phyloP scores from a whole-genome alignment of 257 asterid genomes.

The Lycium ferocissimum region DNA sequence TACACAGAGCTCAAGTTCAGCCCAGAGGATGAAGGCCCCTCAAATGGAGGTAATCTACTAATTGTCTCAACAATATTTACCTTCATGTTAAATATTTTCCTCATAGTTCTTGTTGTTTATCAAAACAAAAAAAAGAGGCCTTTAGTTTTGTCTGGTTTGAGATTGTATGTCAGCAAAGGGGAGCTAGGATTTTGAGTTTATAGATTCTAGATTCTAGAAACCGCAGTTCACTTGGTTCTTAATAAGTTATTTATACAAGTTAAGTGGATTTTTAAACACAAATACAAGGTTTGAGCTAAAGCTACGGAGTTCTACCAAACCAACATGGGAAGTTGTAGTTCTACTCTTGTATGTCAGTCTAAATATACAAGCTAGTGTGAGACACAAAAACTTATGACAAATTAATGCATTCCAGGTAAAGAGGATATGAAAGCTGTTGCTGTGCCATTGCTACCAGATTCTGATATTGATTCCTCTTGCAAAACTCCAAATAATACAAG shows the following conservation, averaged over 20 bases:
- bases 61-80: background rate
- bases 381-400: background rate
- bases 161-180: background rate
- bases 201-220: background rate
- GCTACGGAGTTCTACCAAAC: background rate
- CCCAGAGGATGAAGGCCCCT: slow-evolving; percentile 56
- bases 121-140: background rate
- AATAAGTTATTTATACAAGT: background rate
- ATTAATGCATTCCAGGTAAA: slow-evolving; percentile 46
- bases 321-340: background rate
- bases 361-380: background rate
- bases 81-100: background rate
- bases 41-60: slow-evolving; percentile 20
- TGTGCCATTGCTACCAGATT: slow-evolving; percentile 50
- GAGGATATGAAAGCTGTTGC: slow-evolving; percentile 53
- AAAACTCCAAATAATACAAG: slow-evolving; percentile 60
- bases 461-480: slow-evolving; percentile 49
- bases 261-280: background rate
- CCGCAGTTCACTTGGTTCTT: background rate
- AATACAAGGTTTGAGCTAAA: background rate
- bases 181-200: background rate
- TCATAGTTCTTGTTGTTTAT: background rate
- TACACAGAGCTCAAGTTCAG: slow-evolving; percentile 63
- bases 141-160: background rate
- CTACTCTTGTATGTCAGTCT: background rate